phyloP scores from a whole-genome alignment of 2,329 filamentous ascomycete genomes.

The Phaeosphaeriaceae sp. region DNA sequence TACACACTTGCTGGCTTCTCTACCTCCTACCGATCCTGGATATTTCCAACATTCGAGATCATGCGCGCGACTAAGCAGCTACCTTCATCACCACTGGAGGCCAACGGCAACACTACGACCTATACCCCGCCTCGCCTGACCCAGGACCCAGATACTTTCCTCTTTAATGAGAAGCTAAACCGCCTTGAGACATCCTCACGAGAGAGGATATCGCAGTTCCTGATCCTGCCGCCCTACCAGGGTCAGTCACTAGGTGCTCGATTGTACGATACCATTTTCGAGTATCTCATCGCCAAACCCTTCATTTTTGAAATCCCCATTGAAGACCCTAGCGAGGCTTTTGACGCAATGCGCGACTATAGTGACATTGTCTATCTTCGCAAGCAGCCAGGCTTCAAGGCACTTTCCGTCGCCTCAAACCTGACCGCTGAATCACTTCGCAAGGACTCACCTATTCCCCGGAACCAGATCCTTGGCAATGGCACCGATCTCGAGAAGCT shows the following conservation, averaged over 20 bases:
- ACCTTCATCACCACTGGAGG: slow-evolving; percentile 38
- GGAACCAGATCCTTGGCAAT: slow-evolving; percentile 63
- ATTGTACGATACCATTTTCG: slow-evolving; percentile 82
- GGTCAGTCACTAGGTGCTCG: slow-evolving; percentile 76
- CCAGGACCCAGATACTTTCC: slow-evolving; percentile 36
- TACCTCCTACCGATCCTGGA: slow-evolving; percentile 87
- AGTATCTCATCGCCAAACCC: slow-evolving; percentile 68
- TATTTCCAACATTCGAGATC: slow-evolving; percentile 58
- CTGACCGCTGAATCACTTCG: slow-evolving; percentile 60
- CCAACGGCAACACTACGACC: slow-evolving; percentile 50
- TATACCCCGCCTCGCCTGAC: slow-evolving; percentile 33
- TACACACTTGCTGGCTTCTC: slow-evolving; percentile 89
- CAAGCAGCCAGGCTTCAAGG: slow-evolving; percentile 62
- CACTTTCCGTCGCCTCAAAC: slow-evolving; percentile 59
- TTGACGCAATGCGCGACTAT: slow-evolving; percentile 79
- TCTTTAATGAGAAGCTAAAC: slow-evolving; percentile 43
- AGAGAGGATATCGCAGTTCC: slow-evolving; percentile 88
- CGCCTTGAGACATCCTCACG: slow-evolving; percentile 73
- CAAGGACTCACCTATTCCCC: slow-evolving; percentile 57
- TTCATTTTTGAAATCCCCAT: slow-evolving; percentile 85
- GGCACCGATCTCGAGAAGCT: slow-evolving; percentile 61
- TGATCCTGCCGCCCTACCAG: slow-evolving; percentile 89
- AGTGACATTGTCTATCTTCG: slow-evolving; percentile 74
- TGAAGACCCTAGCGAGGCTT: slow-evolving; percentile 89
- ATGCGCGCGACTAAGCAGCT: slow-evolving; percentile 45